Evolutionary conservation across 139 green algal species (phyloP), one percentile per base, ranked within the genome.

Genomic region (Tetradesmus lagerheimii): DNA sequence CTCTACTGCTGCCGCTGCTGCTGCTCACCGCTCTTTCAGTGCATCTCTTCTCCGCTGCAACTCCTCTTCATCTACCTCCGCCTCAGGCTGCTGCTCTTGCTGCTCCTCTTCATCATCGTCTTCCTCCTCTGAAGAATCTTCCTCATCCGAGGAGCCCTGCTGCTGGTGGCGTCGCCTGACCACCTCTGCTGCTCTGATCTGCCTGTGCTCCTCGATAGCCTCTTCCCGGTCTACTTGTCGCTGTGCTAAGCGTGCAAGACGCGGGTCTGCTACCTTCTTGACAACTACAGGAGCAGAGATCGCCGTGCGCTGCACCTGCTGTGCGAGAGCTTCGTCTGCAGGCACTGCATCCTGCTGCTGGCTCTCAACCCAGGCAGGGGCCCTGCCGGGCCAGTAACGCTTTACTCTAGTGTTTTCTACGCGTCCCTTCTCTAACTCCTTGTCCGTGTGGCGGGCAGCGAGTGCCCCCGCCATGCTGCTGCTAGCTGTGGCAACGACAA

Each of bases 321-420:
- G 80, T 23, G 45, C 77, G 2, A 85, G 43, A 1, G 41, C 64
- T 31, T 92, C 83, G 1, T 85, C 79, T 31, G 80, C 34, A 41
- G 82, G 38, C 16, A 20, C 41, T 66, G 89, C 71, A 15, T 75
- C 34, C 43, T 84, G 43, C 79, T 87, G 50, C 78, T 95, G 93
- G 37, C 93, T 62, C 11, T 92, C 80, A 4, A 95, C 93, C 97
- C 97, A 99, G 75, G 97, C 95, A 15, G 97, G 97, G 5, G 95
- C 96, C 53, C 94, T 94, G 57, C 97, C 97, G 0, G 97, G 92
- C 95, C 97, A 97, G 91, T 99, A 99, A 3, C 97, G 92, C 82
- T 93, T 94, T 8, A 98, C 97, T 16, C 95, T 95, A 4, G 95
- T 97, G 16, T 91, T 86, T 34, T 93, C 93, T 0, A 98, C 96